A percentile compares a stretch with the other conserved stretches of the same genome.
phyloP scores from a whole-genome alignment of 2,329 filamentous ascomycete genomes.

The Cladophialophora chaetospira region DNA sequence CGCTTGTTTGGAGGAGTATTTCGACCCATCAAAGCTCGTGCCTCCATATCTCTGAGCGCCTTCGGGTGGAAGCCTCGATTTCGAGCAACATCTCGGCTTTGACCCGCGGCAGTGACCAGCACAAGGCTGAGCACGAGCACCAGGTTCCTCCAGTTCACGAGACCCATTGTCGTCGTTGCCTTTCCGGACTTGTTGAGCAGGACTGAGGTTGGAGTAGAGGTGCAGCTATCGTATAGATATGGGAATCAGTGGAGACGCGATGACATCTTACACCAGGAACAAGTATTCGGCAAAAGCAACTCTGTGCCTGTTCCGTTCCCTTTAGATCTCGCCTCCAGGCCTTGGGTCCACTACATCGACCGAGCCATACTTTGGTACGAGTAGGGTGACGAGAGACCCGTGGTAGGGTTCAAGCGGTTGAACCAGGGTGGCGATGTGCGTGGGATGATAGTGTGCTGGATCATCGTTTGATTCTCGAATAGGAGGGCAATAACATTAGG shows the following conservation, averaged over 20 bases:
- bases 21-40: slow-evolving; percentile 16
- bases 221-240: slow-evolving; percentile 21
- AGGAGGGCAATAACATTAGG: neutral
- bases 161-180: slow-evolving; percentile 3
- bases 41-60: slow-evolving; percentile 19
- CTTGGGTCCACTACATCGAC: neutral
- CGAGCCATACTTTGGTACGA: neutral
- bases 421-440: neutral
- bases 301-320: neutral
- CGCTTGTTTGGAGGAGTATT: neutral
- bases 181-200: neutral
- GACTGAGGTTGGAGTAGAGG: slow-evolving; percentile 9
- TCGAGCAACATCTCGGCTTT: slow-evolving; percentile 15
- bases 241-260: neutral
- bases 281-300: neutral
- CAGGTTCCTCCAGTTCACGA: slow-evolving; percentile 7
- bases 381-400: neutral
- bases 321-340: neutral
- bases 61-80: slow-evolving; percentile 20
- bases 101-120: slow-evolving; percentile 8
- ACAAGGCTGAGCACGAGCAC: slow-evolving; percentile 14
- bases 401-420: neutral
- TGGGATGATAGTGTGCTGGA: neutral
- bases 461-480: neutral
- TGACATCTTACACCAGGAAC: slow-evolving; percentile 1